phyloP scores from a whole-genome alignment of 371 early-diverging fungal genomes.

The Mucor indicus region DNA sequence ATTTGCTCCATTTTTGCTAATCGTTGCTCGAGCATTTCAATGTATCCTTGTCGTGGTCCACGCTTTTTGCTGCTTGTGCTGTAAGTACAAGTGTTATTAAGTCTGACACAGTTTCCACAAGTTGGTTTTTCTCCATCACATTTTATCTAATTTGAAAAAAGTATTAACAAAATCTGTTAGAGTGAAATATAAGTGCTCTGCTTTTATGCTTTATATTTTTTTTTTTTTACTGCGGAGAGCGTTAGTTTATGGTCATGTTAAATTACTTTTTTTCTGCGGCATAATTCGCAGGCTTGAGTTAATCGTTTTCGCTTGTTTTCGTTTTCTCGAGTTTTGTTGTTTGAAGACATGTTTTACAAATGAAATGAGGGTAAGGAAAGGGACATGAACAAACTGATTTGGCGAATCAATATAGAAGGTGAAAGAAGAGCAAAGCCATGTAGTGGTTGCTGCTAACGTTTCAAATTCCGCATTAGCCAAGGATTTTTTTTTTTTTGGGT shows the following conservation, averaged over 20 bases:
- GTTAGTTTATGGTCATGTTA: too few species aligned
- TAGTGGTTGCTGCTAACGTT: too few species aligned
- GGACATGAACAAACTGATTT: too few species aligned
- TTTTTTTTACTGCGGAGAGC: slow-evolving; percentile 9
- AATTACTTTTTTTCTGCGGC: slow-evolving; percentile 75
- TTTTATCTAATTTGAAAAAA: slow-evolving; percentile 46
- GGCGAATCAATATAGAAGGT: too few species aligned
- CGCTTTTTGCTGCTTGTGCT: slow-evolving; percentile 72
- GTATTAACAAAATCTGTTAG: too few species aligned
- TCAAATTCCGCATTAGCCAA: too few species aligned
- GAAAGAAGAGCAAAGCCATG: too few species aligned
- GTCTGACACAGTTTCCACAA: slow-evolving; percentile 75
- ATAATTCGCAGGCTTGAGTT: slow-evolving; percentile 80
- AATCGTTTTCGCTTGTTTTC: slow-evolving; percentile 63
- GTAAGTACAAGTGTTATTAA: slow-evolving; percentile 65
- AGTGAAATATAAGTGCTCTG: too few species aligned
- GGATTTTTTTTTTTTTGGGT: too few species aligned
- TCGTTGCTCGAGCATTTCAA: slow-evolving; percentile 70
- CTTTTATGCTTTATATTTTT: neutral
- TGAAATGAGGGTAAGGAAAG: too few species aligned
- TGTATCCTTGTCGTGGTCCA: slow-evolving; percentile 78
- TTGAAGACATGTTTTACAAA: too few species aligned
- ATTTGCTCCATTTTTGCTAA: slow-evolving; percentile 71
- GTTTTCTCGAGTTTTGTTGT: slow-evolving; percentile 1
- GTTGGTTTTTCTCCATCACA: slow-evolving; percentile 77